phyloP scores from a whole-genome alignment of 768 basidiomycete genomes.

The Xerocomus brunneocitrinus region DNA sequence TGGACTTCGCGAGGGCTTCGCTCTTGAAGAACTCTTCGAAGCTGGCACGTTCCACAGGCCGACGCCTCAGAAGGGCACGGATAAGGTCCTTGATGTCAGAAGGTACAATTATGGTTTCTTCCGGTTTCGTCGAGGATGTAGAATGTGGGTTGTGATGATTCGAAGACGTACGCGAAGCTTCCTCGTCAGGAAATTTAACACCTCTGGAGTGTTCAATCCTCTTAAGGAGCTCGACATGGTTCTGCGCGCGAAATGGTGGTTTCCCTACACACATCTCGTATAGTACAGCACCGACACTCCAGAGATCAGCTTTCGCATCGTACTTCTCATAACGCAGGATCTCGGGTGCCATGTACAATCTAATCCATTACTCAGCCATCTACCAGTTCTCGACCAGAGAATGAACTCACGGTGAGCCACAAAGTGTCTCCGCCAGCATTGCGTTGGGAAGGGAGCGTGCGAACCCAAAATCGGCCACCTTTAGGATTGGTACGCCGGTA shows the following conservation, averaged over 20 bases:
- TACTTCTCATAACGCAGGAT: conserved; percentile 97
- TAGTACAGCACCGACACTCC: conserved; percentile 96
- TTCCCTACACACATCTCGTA: conserved; percentile 94
- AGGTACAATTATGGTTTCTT: conserved; percentile 58
- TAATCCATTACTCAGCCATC: conserved; percentile 25
- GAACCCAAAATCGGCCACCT: conserved; percentile 98
- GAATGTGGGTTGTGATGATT: conserved; percentile 25
- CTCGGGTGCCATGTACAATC: conserved; percentile 98
- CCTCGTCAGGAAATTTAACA: conserved; percentile 93
- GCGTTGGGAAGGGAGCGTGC: conserved; percentile 87
- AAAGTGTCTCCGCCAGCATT: conserved; percentile 96
- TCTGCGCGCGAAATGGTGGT: conserved; percentile 92
- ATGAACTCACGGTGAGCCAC: conserved; percentile 84
- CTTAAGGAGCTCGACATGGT: conserved; percentile 92
- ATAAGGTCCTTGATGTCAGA: conserved; percentile 86
- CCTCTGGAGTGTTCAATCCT: conserved; percentile 90
- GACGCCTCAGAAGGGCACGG: conserved; percentile 73
- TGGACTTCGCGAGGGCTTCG: conserved; percentile 69
- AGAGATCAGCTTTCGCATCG: conserved; percentile 95
- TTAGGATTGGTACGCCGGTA: conserved; percentile 87
- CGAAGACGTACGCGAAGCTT: conserved; percentile 44
- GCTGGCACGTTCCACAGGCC: conserved; percentile 76
- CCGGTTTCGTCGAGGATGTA: conserved; percentile 30
- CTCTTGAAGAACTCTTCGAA: conserved; percentile 93
- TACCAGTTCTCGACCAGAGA: background rate